Conservation (phyloP, 495 filamentous ascomycete genomes). For the Evernia prunastri region DNA sequence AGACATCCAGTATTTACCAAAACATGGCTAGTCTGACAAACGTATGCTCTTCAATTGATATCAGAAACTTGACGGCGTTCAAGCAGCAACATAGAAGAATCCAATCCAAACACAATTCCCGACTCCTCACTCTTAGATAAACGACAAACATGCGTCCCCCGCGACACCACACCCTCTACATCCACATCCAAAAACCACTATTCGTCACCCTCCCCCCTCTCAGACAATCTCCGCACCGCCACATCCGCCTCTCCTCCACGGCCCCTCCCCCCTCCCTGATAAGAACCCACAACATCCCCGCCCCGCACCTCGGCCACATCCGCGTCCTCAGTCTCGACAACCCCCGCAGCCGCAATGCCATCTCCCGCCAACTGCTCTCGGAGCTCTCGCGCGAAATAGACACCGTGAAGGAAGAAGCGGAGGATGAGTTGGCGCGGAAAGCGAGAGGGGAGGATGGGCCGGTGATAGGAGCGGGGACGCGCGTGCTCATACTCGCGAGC, state of each 20-base stretch:
- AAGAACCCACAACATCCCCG: constrained; percentile 62
- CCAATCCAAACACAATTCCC: constrained; percentile 21
- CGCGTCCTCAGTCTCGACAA: constrained; percentile 81
- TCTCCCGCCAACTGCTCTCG: constrained; percentile 69
- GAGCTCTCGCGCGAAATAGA: constrained; percentile 64
- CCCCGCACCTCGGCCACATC: constrained; percentile 77
- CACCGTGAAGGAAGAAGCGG: constrained; percentile 60
- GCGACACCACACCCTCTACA: constrained; percentile 22
- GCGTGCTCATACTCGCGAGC: constrained; percentile 72
- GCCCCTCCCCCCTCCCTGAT: constrained; percentile 63
- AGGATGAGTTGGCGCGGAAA: constrained; percentile 36
- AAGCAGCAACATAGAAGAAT: not conserved
- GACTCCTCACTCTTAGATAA: constrained; percentile 20
- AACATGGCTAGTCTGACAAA: not conserved
- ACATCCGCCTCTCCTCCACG: constrained; percentile 38
- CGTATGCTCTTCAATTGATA: not conserved
- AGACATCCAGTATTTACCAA: not conserved
- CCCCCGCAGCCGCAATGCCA: constrained; percentile 78
- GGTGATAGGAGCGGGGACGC: constrained; percentile 48
- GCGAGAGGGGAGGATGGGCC: constrained; percentile 38
- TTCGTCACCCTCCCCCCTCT: constrained; percentile 23
- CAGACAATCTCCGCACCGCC: constrained; percentile 43
- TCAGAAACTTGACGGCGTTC: not conserved
- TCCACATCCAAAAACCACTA: constrained; percentile 32
- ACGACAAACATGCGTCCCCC: constrained; percentile 16